Base-by-base conservation (phyloP, 768 basidiomycete genomes). In the Gautieria morchelliformis region DNA sequence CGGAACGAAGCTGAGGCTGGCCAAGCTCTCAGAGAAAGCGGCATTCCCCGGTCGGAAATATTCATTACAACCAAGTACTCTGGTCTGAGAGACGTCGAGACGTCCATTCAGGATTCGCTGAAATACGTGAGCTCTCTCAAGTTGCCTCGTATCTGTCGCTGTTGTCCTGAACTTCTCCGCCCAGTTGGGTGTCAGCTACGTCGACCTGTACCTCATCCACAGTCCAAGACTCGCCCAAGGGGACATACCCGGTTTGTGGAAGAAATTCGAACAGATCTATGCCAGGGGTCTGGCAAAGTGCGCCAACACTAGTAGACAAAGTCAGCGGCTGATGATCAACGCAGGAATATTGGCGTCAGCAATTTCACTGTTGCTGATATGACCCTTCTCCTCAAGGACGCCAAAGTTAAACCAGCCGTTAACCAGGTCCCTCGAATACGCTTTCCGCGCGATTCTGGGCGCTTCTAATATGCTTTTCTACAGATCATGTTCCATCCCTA, bases 171-270 rank as follows among this genome's bases (percentile, higher is more conserved):
- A 27, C 15, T 15, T 24, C 24, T 22, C 15, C n/a, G 17, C 49
- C 30, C 12, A 53, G 51, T 20, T 57, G 2, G 84, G 81, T 0
- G 71, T 88, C 5, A 63, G 73, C 1, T 84, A 83, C 61, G 77
- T 88, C 12, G 85, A 90, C 66, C 66, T 88, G 40, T 89, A 89
- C 67, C 77, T 88, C 42, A 82, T 88, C 48, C 85, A 88, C 66
- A 63, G 67, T 55, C 84, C 84, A 7, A 63, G 71, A 4, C 67
- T 81, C 19, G 81, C 79, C 9, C 62, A 67, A 20, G 80, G 82
- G 1, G 80, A 85, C 60, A 83, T 84, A 39, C 77, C 80, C 1
- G 79, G 76, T 39, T 73, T 74, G 2, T 88, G 86, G 85, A 75
- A 69, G 32, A 70, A 82, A 64, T 78, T 88, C 74, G 85, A 86